phyloP scores from a whole-genome alignment of 2,329 filamentous ascomycete species.

The Cylindrodendrum hubeiense region DNA sequence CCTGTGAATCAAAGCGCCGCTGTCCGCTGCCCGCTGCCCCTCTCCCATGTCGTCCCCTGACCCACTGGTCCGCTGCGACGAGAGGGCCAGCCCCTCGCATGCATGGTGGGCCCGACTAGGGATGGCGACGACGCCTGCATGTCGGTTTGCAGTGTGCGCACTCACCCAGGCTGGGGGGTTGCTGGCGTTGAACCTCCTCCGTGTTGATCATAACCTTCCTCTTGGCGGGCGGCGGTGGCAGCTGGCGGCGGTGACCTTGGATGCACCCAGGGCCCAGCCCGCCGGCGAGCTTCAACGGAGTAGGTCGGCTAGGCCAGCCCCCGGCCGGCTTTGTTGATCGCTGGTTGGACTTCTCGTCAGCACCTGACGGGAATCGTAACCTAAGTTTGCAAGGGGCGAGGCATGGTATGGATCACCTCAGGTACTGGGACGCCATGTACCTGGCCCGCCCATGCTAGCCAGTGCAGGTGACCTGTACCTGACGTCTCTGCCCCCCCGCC shows the following conservation, averaged over 20 bases:
- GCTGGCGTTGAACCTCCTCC: conserved; percentile 17
- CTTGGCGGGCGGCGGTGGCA: conserved; percentile 20
- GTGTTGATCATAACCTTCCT: conserved; percentile 12
- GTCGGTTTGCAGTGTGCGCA: conserved; percentile 29
- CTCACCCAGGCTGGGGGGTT: conserved; percentile 21
- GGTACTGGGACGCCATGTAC: conserved; percentile 49
- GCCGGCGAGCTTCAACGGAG: not conserved
- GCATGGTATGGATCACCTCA: conserved; percentile 42
- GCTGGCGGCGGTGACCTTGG: not conserved
- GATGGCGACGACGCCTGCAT: conserved; percentile 38
- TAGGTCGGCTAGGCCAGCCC: conserved; percentile 7
- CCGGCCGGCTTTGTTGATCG: conserved; percentile 12
- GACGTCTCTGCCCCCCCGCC: conserved; percentile 45
- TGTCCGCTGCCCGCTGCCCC: conserved; percentile 19
- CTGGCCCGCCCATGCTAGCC: conserved; percentile 49
- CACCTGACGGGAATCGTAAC: conserved; percentile 34
- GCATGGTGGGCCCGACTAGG: conserved; percentile 36
- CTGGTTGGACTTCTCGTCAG: conserved; percentile 28
- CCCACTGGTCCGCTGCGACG: conserved; percentile 32
- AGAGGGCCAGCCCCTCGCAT: conserved; percentile 43
- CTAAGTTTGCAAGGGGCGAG: conserved; percentile 39
- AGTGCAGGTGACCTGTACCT: conserved; percentile 55
- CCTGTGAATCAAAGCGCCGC: conserved; percentile 42
- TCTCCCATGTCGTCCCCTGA: conserved; percentile 31
- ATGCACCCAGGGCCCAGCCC: conserved; percentile 11